phyloP scores from a whole-genome alignment of 2,329 filamentous ascomycete species.

The Dothidotthia symphoricarpi region DNA sequence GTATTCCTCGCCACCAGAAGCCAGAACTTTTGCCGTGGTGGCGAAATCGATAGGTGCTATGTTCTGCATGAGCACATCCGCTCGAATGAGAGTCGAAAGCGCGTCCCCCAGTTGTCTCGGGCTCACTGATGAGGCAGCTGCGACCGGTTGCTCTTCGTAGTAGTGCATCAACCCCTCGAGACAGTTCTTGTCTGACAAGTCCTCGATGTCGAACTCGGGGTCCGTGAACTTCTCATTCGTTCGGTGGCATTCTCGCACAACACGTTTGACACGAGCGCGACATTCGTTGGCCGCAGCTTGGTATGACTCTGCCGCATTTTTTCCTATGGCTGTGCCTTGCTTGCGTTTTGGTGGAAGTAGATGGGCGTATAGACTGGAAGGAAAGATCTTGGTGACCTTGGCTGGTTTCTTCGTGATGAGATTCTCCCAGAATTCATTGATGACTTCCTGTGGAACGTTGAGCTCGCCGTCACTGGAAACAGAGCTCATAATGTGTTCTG shows the following conservation, averaged over 20 bases:
- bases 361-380: conserved; percentile 62
- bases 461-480: conserved; percentile 14
- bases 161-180: conserved; percentile 39
- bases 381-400: conserved; percentile 68
- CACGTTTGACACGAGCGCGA: conserved; percentile 56
- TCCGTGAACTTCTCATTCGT: conserved; percentile 84
- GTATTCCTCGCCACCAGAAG: conserved; percentile 16
- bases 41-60: conserved; percentile 18
- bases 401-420: conserved; percentile 68
- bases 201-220: conserved; percentile 78
- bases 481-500: conserved; percentile 21
- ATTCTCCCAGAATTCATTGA: conserved; percentile 71
- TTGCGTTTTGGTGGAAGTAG: conserved; percentile 37
- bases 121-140: conserved; percentile 25
- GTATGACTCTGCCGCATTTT: conserved; percentile 65
- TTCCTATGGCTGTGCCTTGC: conserved; percentile 55
- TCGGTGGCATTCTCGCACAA: conserved; percentile 63
- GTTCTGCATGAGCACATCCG: conserved; percentile 21
- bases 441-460: conserved; percentile 57
- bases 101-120: conserved; percentile 20
- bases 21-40: conserved; percentile 63
- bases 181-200: conserved; percentile 53
- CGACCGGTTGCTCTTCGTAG: conserved; percentile 53
- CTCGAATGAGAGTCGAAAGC: conserved; percentile 24
- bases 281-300: conserved; percentile 70